phyloP scores from a whole-genome alignment of 2,329 filamentous ascomycete species.

The Ambrosiella cleistominuta region DNA sequence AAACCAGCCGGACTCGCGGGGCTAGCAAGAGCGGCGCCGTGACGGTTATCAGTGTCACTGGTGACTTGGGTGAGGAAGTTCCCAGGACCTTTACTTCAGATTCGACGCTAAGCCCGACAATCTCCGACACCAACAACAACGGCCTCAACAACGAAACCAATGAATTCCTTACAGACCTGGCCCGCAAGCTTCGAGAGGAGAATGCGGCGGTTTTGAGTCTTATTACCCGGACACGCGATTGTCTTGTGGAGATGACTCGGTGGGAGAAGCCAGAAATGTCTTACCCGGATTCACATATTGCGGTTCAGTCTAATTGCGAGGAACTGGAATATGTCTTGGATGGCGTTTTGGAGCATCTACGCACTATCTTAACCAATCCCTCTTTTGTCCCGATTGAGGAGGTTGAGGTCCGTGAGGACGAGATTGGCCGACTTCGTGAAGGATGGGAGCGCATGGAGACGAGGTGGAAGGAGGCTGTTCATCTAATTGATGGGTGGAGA shows the following conservation, averaged over 20 bases:
- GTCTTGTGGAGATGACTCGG: slow-evolving; percentile 52
- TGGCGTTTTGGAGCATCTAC: slow-evolving; percentile 60
- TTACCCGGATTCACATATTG: slow-evolving; percentile 11
- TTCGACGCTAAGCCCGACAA: slow-evolving; percentile 24
- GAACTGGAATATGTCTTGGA: slow-evolving; percentile 63
- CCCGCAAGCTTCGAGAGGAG: slow-evolving; percentile 71
- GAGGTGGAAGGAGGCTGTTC: slow-evolving; percentile 76
- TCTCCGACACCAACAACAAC: slow-evolving; percentile 20
- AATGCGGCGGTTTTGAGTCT: slow-evolving; percentile 68
- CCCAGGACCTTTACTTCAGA: slow-evolving; percentile 19
- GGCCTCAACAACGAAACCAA: slow-evolving; percentile 75
- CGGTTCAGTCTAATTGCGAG: slow-evolving; percentile 28
- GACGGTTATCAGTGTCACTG: slow-evolving; percentile 38
- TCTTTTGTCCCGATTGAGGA: slow-evolving; percentile 94
- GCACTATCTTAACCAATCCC: slow-evolving; percentile 76
- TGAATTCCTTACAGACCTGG: slow-evolving; percentile 71
- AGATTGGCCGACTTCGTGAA: slow-evolving; percentile 64
- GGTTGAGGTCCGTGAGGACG: slow-evolving; percentile 78
- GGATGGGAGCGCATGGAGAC: slow-evolving; percentile 90
- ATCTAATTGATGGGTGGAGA: slow-evolving; percentile 84
- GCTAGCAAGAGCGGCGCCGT: slow-evolving; percentile 36
- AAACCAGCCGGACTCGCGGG: slow-evolving; percentile 46
- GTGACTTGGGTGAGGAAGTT: slow-evolving; percentile 32
- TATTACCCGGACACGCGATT: slow-evolving; percentile 52
- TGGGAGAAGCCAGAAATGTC: slow-evolving; percentile 24